phyloP scores from a whole-genome alignment of 164 flowering plant species.

The Vitis labrusca region DNA sequence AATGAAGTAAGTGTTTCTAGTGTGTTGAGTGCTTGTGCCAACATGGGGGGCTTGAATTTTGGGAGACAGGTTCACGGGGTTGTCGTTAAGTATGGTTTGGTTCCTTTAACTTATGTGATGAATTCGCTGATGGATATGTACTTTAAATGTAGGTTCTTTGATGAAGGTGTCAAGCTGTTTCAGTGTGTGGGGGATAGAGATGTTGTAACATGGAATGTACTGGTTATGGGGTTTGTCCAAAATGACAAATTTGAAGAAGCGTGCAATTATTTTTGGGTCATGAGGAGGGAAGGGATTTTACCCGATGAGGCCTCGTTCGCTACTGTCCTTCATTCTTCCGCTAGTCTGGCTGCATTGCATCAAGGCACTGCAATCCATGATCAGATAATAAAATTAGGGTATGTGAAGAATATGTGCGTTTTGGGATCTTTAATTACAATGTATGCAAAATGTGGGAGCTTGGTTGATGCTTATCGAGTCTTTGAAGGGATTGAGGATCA shows the following conservation, averaged over 20 bases:
- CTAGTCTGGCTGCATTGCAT: slow-evolving; percentile 45
- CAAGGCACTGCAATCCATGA: slow-evolving; percentile 50
- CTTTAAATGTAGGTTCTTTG: slow-evolving; percentile 47
- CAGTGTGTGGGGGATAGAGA: slow-evolving; percentile 30
- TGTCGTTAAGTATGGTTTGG: slow-evolving; percentile 38
- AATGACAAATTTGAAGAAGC: slow-evolving; percentile 49
- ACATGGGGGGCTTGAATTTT: slow-evolving; percentile 24
- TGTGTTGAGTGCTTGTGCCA: slow-evolving; percentile 51
- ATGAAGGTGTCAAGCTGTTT: slow-evolving; percentile 43
- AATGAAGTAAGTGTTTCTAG: slow-evolving; percentile 57
- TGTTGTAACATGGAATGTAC: slow-evolving; percentile 61
- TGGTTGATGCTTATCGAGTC: slow-evolving; percentile 41
- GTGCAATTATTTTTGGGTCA: slow-evolving; percentile 46
- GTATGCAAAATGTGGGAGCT: slow-evolving; percentile 67
- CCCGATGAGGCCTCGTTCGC: slow-evolving; percentile 55
- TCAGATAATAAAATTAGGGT: slow-evolving; percentile 52
- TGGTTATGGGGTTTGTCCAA: slow-evolving; percentile 52
- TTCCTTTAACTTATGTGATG: slow-evolving; percentile 31
- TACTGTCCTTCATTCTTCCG: slow-evolving; percentile 53
- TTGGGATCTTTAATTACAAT: slow-evolving; percentile 52
- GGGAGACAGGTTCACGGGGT: slow-evolving; percentile 59
- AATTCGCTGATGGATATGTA: slow-evolving; percentile 63
- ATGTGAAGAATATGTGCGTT: slow-evolving; percentile 32
- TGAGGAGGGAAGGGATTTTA: slow-evolving; percentile 48
- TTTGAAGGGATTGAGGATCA: slow-evolving; percentile 43